Evolutionary conservation across 2,329 filamentous ascomycete species (phyloP).

Genomic region (Zalaria sp.): DNA sequence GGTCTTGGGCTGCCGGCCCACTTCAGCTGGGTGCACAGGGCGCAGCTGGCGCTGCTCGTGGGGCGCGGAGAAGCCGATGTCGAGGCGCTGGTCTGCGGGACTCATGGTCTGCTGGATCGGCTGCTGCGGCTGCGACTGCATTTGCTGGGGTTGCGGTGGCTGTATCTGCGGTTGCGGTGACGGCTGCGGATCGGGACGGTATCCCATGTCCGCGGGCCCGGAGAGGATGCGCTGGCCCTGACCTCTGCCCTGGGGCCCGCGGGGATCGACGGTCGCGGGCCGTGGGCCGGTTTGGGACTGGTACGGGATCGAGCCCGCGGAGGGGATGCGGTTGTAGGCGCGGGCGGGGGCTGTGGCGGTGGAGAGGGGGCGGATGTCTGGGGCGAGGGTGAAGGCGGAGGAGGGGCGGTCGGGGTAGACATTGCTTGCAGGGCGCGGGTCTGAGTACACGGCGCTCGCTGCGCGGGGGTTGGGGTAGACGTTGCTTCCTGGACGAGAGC

Average conservation of each 20-base stretch:
- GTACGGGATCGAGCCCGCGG: no score
- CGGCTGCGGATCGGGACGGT: constrained; percentile 4
- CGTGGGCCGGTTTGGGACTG: no score
- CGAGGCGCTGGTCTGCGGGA: constrained; percentile 17
- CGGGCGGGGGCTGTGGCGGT: constrained; percentile 8
- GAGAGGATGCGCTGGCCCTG: constrained; percentile 16
- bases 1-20: no score
- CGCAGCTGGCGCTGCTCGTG: no score
- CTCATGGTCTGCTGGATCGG: constrained; percentile 5
- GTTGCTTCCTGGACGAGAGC: not conserved
- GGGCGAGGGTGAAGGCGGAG: constrained; percentile 38
- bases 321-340: not conserved
- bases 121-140: not conserved
- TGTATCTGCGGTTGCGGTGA: constrained; percentile 8
- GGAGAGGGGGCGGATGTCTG: constrained; percentile 21
- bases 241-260: no score
- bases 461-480: constrained; percentile 9
- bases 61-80: constrained; percentile 28
- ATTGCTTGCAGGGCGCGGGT: constrained; percentile 32
- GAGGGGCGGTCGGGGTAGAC: constrained; percentile 35
- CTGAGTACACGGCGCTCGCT: constrained; percentile 5
- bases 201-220: constrained; percentile 13
- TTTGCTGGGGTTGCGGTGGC: constrained; percentile 8
- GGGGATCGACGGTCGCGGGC: no score
- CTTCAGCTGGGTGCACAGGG: no score